These are phyloP conservation scores for Mrakia hoshinonis DNA, from an alignment of 768 basidiomycete species.

Conservation along the genomic window DNA sequence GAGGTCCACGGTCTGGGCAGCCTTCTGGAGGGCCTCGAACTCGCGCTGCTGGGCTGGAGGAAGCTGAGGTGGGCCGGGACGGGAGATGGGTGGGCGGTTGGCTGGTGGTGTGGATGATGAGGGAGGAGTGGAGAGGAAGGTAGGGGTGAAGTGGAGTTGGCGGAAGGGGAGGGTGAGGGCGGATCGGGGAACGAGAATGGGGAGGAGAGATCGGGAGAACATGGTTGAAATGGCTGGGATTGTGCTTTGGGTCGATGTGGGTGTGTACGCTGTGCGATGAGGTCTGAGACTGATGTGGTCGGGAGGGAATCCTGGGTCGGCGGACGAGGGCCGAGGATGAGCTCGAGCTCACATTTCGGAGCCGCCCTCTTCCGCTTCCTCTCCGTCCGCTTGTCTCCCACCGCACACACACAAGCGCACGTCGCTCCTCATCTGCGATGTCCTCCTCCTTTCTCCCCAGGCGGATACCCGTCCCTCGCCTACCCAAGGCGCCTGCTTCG, in stretches of 20 bases:
- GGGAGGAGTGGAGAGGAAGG: neutral
- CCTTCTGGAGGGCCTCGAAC: slow-evolving; percentile 71
- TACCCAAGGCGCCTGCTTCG: neutral
- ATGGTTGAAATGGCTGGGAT: neutral
- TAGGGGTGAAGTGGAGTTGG: neutral
- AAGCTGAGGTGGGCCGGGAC: slow-evolving; percentile 65
- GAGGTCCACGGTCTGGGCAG: slow-evolving; percentile 32
- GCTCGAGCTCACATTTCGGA: no score
- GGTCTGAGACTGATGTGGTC: no score
- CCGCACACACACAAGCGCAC: no score
- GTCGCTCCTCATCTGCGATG: no score
- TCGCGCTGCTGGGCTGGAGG: slow-evolving; percentile 69
- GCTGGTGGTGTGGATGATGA: neutral
- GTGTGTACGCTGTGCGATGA: neutral
- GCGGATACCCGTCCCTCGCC: no score
- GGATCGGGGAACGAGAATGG: no score
- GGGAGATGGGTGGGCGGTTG: slow-evolving; percentile 25
- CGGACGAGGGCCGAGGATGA: no score
- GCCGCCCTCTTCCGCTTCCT: no score
- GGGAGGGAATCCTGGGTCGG: no score
- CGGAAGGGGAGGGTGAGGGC: neutral
- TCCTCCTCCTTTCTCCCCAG: no score
- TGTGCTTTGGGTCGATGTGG: neutral
- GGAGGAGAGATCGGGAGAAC: neutral
- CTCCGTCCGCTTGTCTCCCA: no score